Base-by-base conservation (phyloP, 2,329 filamentous ascomycete species). In the Stemphylium lycopersici region DNA sequence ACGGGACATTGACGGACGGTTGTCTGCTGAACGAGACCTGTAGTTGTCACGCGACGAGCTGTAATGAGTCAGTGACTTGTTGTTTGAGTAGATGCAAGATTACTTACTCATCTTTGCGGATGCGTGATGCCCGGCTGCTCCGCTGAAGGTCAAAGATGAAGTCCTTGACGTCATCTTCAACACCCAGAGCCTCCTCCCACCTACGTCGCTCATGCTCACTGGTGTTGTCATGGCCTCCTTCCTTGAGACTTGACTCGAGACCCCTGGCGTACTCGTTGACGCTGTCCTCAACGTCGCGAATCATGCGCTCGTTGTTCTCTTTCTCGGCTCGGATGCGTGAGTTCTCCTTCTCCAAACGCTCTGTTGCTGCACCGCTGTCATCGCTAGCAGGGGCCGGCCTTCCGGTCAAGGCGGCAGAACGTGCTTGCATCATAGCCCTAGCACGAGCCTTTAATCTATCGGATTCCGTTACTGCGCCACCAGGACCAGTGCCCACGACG, bases 381-480 rank as follows among this genome's bases (percentile, higher is more conserved):
- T 88, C 84, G 40, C 79, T 75, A 33, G 90, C 87, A 41, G 87
- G 81, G 38, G 88, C 79, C 71, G 93, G 92, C 75, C 89, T 91
- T 52, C 95, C 95, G 18, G 92, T 91, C 59, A 99, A 79, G 15
- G 95, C 93, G 51, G 95, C 95, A 63, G 95, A 93, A 55, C 95
- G 89, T 69, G 96, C 93, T 78, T 98, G 93, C 95, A 99, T 99
- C 87, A 97, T 96, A 34, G 93, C 93, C 78, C 93, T 96, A 29
- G 95, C 93, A 64, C 93, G 87, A 32, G 95, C 95, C 80, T 97
- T 98, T 63, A 98, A 85, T 48, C 93, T 87, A 77, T 99, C 95
- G 3, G 91, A 90, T 76, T 99, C 95, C 0, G 95, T 99, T 37
- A 99, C 86, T 39, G 86, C 79, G 47, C 95, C 95, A 38, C 93